These are phyloP conservation scores for Diaporthe vexans DNA, from an alignment of 2,329 filamentous ascomycete genomes.

Conservation along the genomic window DNA sequence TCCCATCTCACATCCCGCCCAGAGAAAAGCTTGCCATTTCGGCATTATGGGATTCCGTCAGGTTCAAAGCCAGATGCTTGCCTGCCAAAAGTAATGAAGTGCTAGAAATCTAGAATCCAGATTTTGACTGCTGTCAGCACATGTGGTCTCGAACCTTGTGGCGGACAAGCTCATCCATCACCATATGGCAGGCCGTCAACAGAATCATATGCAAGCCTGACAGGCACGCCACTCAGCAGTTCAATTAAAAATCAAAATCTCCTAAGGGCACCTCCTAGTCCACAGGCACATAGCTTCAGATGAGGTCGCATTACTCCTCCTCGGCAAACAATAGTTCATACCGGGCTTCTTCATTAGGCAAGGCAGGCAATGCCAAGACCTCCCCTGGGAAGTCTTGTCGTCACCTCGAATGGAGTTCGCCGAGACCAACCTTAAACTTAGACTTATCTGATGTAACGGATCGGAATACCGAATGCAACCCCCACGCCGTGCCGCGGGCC, in stretches of 20 bases:
- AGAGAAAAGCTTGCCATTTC: too few relatives aligned
- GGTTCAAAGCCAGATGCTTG: too few relatives aligned
- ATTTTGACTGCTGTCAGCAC: neutral
- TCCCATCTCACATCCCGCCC: too few relatives aligned
- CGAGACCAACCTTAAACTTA: conserved; percentile 22
- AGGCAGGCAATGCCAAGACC: neutral
- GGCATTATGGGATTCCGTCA: too few relatives aligned
- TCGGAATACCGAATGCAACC: conserved; percentile 28
- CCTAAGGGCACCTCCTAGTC: neutral
- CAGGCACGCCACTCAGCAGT: neutral
- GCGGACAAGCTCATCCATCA: conserved; percentile 4
- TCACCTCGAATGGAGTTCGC: neutral
- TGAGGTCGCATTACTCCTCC: neutral
- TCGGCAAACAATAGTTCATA: conserved; percentile 22
- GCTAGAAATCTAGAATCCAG: neutral
- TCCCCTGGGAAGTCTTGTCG: neutral
- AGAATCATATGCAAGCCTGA: conserved; percentile 23
- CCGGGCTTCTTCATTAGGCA: conserved; percentile 15
- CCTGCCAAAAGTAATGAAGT: neutral
- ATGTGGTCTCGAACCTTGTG: neutral
- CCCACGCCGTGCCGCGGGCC: neutral
- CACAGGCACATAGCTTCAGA: neutral
- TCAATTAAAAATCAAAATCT: neutral
- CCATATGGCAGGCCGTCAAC: neutral
- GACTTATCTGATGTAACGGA: conserved; percentile 24